Evolutionary conservation across 2,329 filamentous ascomycete species (phyloP).

Genomic region (Colletotrichum theobromicola): DNA sequence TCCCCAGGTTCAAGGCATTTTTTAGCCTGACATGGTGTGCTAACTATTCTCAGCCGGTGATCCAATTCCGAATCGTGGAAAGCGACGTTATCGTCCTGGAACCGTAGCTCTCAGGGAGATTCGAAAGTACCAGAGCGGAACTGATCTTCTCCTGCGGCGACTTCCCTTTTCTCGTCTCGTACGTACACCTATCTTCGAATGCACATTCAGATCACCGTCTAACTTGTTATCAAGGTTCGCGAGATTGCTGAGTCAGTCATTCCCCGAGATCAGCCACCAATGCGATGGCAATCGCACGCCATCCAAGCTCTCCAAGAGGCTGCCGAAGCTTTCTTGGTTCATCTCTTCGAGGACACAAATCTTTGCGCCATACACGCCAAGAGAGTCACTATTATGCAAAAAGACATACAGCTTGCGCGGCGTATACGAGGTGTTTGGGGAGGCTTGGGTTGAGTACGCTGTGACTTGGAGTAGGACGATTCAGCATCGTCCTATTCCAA

Average conservation of each 20-base stretch:
- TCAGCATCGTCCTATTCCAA: not conserved
- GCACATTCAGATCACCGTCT: not conserved
- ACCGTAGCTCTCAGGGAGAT: constrained; percentile 93
- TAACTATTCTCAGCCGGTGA: constrained; percentile 65
- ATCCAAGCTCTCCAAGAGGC: constrained; percentile 94
- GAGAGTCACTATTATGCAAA: constrained; percentile 96
- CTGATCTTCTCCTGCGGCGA: constrained; percentile 83
- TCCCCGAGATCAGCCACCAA: constrained; percentile 63
- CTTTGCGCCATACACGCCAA: constrained; percentile 97
- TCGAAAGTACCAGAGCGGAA: constrained; percentile 85
- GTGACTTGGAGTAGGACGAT: not conserved
- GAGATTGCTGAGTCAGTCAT: constrained; percentile 74
- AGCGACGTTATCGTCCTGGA: constrained; percentile 74
- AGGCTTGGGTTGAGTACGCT: constrained; percentile 57
- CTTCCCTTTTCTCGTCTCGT: constrained; percentile 81
- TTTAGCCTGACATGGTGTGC: not conserved
- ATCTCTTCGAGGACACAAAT: constrained; percentile 96
- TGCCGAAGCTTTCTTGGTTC: constrained; percentile 93
- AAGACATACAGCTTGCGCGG: constrained; percentile 92
- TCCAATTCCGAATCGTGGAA: constrained; percentile 67
- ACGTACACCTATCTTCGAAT: constrained; percentile 23
- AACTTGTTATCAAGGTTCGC: constrained; percentile 55
- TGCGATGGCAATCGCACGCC: constrained; percentile 96
- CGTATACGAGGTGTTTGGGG: constrained; percentile 81
- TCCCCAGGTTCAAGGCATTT: not conserved